Evolutionary conservation across 768 basidiomycete genomes (phyloP).

Genomic region (Pleurotus citrinopileatus): DNA sequence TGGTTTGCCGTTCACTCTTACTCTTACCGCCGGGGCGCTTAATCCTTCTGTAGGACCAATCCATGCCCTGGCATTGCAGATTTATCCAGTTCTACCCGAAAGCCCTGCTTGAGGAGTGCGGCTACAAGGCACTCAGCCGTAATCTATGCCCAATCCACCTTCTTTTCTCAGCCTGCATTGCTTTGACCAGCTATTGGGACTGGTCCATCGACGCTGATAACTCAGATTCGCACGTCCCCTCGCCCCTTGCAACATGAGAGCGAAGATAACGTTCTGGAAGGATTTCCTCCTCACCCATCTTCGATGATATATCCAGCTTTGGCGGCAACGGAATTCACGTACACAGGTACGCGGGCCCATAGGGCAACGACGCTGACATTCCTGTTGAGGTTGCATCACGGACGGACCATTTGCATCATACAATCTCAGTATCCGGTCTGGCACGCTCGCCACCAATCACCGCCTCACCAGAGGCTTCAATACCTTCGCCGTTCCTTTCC

Average conservation of each 20-base stretch:
- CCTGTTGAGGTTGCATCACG: conserved; percentile 21
- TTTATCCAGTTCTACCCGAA: conserved; percentile 27
- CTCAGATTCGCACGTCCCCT: conserved; percentile 18
- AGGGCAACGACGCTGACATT: conserved; percentile 10
- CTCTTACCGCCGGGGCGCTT: too few species aligned
- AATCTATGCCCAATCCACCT: conserved; percentile 11
- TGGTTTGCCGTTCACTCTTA: conserved; percentile 25
- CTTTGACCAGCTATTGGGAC: conserved; percentile 43
- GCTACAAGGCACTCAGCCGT: conserved; percentile 32
- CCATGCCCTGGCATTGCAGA: conserved; percentile 35
- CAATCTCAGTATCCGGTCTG: conserved; percentile 30
- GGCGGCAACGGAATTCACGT: conserved; percentile 31
- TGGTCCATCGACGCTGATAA: conserved; percentile 34
- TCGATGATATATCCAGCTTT: conserved; percentile 33
- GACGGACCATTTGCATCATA: conserved; percentile 34
- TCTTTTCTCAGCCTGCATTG: too few species aligned
- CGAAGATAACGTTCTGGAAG: too few species aligned
- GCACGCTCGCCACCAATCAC: conserved; percentile 26
- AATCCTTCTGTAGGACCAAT: conserved; percentile 26
- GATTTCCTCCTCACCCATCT: conserved; percentile 33
- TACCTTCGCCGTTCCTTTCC: conserved; percentile 15
- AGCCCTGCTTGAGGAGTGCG: conserved; percentile 32
- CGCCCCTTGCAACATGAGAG: conserved; percentile 27
- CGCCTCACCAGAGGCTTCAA: conserved; percentile 32
- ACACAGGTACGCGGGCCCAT: conserved; percentile 18